Base-by-base conservation (phyloP, 495 filamentous ascomycete species). In the Hypomontagnella monticulosa region DNA sequence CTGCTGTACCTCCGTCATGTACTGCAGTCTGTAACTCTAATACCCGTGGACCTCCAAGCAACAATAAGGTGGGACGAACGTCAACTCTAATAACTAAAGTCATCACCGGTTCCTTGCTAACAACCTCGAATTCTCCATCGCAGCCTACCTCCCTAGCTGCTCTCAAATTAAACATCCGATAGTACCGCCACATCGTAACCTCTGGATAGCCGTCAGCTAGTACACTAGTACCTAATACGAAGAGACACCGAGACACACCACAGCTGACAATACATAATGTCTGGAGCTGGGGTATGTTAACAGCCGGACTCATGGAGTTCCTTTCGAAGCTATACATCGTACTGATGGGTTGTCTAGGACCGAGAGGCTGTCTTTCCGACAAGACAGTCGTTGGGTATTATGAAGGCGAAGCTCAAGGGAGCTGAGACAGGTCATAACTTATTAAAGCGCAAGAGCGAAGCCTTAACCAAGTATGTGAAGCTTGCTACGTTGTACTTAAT, bases 351-450 rank as follows among this genome's bases (percentile, higher is more conserved):
- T 5, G n/a, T 38, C 6, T 71, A 93, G 91, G 90, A 91, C 72
- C 81, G 91, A 73, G 95, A 99, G 80, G 83, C 93, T 73, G 95
- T 99, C 83, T 99, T 99, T 81, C 91, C 95, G 65, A 99, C 95
- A 70, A 91, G 95, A 72, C 95, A 99, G 85, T 96, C 93, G 62
- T 80, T 99, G 74, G 93, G 91, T 66, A 78, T 93, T 71, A 99
- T 99, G 96, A 98, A 99, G 80, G 87, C 88, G 63, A 99, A 99
- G 85, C 87, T 99, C 71, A 99, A 99, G 81, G 95, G 95, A 42
- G 95, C 95, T 50, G 91, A 96, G 76, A 93, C 84, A 19, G 92
- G 92, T 16, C 92, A 96, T 80, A 93, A 82, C 73, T 80, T 96
- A 66, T 79, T 96, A 44, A 96, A 96, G 83, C 84, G 92, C 76